Base-by-base conservation (phyloP, 2,329 filamentous ascomycete species). In the Helminthosporium solani region DNA sequence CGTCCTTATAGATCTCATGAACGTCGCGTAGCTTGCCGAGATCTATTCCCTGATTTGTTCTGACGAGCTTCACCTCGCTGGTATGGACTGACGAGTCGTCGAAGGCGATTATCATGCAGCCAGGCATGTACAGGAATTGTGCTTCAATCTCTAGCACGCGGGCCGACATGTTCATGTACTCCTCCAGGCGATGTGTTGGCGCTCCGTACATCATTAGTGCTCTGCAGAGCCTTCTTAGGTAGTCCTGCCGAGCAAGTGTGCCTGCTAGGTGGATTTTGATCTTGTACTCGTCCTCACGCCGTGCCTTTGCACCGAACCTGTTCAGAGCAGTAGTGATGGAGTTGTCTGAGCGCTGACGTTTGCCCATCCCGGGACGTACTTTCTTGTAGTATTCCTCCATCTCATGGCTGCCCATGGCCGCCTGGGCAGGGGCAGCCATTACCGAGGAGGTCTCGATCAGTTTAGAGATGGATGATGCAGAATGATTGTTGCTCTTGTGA, bases 41-140 rank as follows among this genome's bases (percentile, higher is more conserved):
- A 63, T 91, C 83, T 8, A 91, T 78, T 1, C 86, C 86, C 58
- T 89, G 86, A 0, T 73, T 71, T 0, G 82, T 79, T 11, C 84
- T 80, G 6, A 90, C 83, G 25, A 90, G 78, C 70, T 88, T 88
- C 51, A 90, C 86, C 63, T 90, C 86, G n/a, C 86, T 86, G 0
- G 87, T 90, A 61, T 90, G 86, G 0, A 86, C 88, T 0, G 78
- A 72, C 4, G 74, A 71, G 68, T 92, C 88, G 61, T 83, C 90
- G 62, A 96, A 96, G 3, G 89, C 92, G 63, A 96, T 87, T 46
- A 96, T 88, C 91, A 96, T 96, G 63, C 88, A 95, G 0, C 88
- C 88, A 0, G 91, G 90, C 23, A 96, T 82, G 65, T 96, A 96
- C 18, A 96, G 74, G 58, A 94, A 96, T 60, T 95, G 90, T 5